Evolutionary conservation across 805 yeast species (phyloP).

Genomic region (Sungouiozyma ichnusensis): DNA sequence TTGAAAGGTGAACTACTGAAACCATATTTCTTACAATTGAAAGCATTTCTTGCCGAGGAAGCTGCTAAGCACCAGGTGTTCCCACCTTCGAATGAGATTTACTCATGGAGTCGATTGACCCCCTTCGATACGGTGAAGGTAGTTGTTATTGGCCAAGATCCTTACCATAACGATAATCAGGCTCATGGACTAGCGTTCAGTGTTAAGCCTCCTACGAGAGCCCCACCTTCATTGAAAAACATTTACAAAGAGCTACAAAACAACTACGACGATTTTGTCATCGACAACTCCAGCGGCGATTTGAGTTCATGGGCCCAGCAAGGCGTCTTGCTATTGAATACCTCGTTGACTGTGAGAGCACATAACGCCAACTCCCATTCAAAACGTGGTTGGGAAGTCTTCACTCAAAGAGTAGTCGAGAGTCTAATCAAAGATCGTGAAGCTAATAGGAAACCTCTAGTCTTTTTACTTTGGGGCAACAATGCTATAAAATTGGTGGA

Average conservation of each 20-base stretch:
- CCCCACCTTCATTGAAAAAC: constrained; percentile 82
- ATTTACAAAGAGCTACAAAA: constrained; percentile 71
- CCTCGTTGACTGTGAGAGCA: constrained; percentile 84
- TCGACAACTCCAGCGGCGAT: constrained; percentile 42
- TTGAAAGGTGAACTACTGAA: constrained; percentile 66
- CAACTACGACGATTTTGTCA: constrained; percentile 61
- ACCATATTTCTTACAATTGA: constrained; percentile 71
- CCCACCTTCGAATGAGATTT: constrained; percentile 69
- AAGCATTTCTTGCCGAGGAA: constrained; percentile 48
- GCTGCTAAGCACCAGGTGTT: constrained; percentile 43
- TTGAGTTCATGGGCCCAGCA: constrained; percentile 75
- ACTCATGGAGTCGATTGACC: constrained; percentile 85
- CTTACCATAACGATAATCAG: constrained; percentile 85
- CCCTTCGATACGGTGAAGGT: constrained; percentile 68
- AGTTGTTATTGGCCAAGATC: constrained; percentile 88
- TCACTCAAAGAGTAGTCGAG: constrained; percentile 64
- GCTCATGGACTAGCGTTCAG: constrained; percentile 97
- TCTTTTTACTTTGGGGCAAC: constrained; percentile 72
- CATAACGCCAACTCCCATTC: constrained; percentile 92
- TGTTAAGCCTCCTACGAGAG: constrained; percentile 71
- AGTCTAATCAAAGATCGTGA: constrained; percentile 41
- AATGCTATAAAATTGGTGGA: constrained; percentile 60
- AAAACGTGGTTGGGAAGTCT: constrained; percentile 82
- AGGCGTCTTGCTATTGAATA: constrained; percentile 81
- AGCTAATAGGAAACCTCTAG: constrained; percentile 41